These are phyloP conservation scores for Zygosaccharomyces pseudobailii DNA, from an alignment of 1,139 yeast genomes.

Conservation along the genomic window DNA sequence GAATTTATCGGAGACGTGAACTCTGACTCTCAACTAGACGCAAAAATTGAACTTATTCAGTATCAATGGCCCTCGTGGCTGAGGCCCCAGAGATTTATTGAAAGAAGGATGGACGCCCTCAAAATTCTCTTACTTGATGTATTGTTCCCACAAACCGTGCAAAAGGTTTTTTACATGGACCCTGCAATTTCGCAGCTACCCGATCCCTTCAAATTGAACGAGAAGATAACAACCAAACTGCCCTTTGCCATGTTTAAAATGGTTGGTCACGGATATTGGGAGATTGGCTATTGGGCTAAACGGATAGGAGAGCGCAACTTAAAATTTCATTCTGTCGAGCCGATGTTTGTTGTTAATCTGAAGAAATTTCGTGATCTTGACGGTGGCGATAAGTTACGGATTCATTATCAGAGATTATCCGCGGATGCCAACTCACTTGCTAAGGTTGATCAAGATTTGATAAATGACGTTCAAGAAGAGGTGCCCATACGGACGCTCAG, in stretches of 20 bases:
- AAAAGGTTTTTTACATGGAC: slow-evolving; percentile 77
- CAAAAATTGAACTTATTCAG: slow-evolving; percentile 52
- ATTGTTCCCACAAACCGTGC: slow-evolving; percentile 71
- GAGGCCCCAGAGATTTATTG: slow-evolving; percentile 67
- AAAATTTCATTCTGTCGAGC: slow-evolving; percentile 73
- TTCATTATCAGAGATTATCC: slow-evolving; percentile 79
- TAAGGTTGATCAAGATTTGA: slow-evolving; percentile 86
- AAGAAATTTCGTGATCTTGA: slow-evolving; percentile 53
- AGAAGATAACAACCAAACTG: slow-evolving; percentile 1
- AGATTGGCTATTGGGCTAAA: slow-evolving; percentile 82
- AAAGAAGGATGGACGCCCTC: slow-evolving; percentile 82
- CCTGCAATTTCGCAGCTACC: slow-evolving; percentile 58
- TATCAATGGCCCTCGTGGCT: slow-evolving; percentile 95
- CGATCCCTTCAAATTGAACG: slow-evolving; percentile 49
- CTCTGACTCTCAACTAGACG: slow-evolving; percentile 44
- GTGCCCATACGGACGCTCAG: slow-evolving; percentile 20
- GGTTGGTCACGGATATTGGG: slow-evolving; percentile 91
- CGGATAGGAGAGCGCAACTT: slow-evolving; percentile 50
- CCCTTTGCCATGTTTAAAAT: slow-evolving; percentile 44
- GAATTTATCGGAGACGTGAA: slow-evolving; percentile 59
- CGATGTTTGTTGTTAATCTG: slow-evolving; percentile 77
- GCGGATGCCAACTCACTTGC: slow-evolving; percentile 74
- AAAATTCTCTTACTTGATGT: slow-evolving; percentile 84
- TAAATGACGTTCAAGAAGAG: slow-evolving; percentile 71
- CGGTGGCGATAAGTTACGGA: slow-evolving; percentile 76